These are phyloP conservation scores for Durusdinium trenchii DNA, from an alignment of 73 alveolate genomes.

Conservation along the genomic window DNA sequence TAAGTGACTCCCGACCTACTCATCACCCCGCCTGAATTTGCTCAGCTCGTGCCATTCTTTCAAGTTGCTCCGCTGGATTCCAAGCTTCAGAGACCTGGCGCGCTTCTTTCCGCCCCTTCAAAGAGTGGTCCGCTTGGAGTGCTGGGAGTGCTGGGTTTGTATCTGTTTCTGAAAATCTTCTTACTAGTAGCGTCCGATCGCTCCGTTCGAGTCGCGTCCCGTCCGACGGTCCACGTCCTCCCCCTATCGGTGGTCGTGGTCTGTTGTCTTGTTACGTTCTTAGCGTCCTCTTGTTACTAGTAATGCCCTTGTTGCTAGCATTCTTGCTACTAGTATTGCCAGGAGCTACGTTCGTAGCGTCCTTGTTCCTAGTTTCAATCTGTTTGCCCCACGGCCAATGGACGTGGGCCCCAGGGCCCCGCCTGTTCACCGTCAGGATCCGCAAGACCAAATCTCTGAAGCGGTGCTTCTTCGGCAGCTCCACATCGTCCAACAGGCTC, in stretches of 20 bases:
- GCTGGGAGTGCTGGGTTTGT: not conserved
- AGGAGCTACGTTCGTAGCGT: too few relatives aligned
- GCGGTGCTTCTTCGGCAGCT: not conserved
- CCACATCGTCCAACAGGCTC: not conserved
- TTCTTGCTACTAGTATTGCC: too few relatives aligned
- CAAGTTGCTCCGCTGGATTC: conserved; percentile 39
- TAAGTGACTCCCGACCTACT: not conserved
- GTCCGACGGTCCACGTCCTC: too few relatives aligned
- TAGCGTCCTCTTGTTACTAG: too few relatives aligned
- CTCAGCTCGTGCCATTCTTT: conserved; percentile 55
- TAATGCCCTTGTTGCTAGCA: too few relatives aligned
- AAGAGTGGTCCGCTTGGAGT: not conserved
- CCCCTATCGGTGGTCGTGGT: too few relatives aligned
- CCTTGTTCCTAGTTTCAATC: too few relatives aligned
- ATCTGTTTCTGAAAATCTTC: not conserved
- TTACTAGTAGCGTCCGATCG: too few relatives aligned
- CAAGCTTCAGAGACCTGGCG: conserved; percentile 36
- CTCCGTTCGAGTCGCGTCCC: too few relatives aligned
- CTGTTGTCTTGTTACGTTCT: too few relatives aligned
- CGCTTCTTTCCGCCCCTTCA: not conserved
- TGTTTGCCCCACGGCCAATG: too few relatives aligned
- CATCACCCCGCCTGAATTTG: conserved; percentile 43
- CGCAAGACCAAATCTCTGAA: conserved; percentile 18
- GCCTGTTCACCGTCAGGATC: conserved; percentile 50
- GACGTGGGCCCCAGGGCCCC: not conserved